Conservation (phyloP, 768 basidiomycete species). For the button mushroom (Agaricus bisporus) region DNA sequence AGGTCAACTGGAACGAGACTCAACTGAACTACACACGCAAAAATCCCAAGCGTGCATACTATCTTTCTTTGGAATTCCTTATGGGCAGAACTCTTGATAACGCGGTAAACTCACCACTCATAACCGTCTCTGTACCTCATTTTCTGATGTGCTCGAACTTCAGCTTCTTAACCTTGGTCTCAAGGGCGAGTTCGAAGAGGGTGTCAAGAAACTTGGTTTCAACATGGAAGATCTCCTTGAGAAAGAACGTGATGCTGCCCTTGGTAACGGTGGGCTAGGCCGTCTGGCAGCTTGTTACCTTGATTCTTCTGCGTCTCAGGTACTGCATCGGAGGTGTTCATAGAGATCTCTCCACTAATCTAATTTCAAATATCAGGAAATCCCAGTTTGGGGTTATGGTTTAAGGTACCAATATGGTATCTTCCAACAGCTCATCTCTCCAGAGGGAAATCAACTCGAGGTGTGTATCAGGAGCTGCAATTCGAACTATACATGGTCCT, state of each 20-base stretch:
- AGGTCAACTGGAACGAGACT: slow-evolving; percentile 86
- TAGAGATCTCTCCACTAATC: slow-evolving; percentile 30
- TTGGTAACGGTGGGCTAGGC: slow-evolving; percentile 94
- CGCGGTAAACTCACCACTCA: slow-evolving; percentile 32
- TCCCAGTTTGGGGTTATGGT: slow-evolving; percentile 96
- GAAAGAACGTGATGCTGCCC: slow-evolving; percentile 87
- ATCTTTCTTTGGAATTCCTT: slow-evolving; percentile 91
- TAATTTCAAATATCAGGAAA: slow-evolving; percentile 38
- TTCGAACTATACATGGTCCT: neutral
- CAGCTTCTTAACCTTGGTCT: slow-evolving; percentile 86
- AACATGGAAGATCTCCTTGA: slow-evolving; percentile 82
- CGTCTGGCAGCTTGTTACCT: slow-evolving; percentile 97
- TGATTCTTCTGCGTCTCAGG: slow-evolving; percentile 84
- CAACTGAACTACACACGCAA: slow-evolving; percentile 75
- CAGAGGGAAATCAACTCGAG: slow-evolving; percentile 79
- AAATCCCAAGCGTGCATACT: slow-evolving; percentile 87
- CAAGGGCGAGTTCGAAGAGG: slow-evolving; percentile 66
- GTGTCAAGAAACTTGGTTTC: slow-evolving; percentile 79
- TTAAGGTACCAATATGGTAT: slow-evolving; percentile 92
- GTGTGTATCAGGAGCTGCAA: slow-evolving; percentile 15
- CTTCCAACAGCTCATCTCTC: slow-evolving; percentile 89
- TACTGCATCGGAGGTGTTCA: slow-evolving; percentile 44
- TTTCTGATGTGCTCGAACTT: slow-evolving; percentile 1
- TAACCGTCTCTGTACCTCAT: slow-evolving; percentile 18
- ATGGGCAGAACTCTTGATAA: slow-evolving; percentile 79